Percentiles rank a stretch among this genome's conserved stretches.
Evolutionary conservation across 177 flowering plant genomes (phyloP).

Genomic region (Vitis hybrid): DNA sequence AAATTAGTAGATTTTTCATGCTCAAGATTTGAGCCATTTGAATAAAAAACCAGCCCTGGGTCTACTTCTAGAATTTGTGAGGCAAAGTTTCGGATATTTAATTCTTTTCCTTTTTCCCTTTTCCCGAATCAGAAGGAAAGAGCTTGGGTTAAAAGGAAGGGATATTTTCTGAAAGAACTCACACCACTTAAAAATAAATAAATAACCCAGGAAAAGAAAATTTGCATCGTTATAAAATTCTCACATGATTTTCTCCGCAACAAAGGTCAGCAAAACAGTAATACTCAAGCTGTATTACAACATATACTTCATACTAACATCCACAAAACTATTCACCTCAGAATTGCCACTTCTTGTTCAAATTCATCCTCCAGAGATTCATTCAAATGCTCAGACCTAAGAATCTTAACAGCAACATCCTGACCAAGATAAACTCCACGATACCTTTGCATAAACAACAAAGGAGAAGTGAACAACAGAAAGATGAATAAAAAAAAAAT

Average conservation of each 20-base stretch:
- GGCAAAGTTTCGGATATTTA: no score
- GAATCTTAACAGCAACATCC: slow-evolving; percentile 89
- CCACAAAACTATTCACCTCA: slow-evolving; percentile 51
- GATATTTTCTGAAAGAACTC: neutral
- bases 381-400: slow-evolving; percentile 72
- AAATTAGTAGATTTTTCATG: neutral
- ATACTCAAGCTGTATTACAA: neutral
- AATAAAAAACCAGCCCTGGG: no score
- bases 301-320: neutral
- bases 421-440: slow-evolving; percentile 76
- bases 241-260: neutral
- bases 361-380: slow-evolving; percentile 73
- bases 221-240: no score
- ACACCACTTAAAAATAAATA: neutral
- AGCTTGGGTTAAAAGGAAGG: neutral
- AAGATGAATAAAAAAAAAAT: neutral
- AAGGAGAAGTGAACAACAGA: slow-evolving; percentile 9
- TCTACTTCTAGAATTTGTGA: no score
- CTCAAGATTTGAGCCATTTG: neutral
- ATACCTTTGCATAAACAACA: slow-evolving; percentile 41
- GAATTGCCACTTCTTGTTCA: slow-evolving; percentile 81
- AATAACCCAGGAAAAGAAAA: neutral
- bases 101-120: neutral
- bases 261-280: neutral
- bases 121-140: slow-evolving; percentile 1